Evolutionary conservation across 2,329 filamentous ascomycete genomes (phyloP), one percentile per base, ranked within the genome.

Genomic region (Cladosporium austrohemisphaericum): DNA sequence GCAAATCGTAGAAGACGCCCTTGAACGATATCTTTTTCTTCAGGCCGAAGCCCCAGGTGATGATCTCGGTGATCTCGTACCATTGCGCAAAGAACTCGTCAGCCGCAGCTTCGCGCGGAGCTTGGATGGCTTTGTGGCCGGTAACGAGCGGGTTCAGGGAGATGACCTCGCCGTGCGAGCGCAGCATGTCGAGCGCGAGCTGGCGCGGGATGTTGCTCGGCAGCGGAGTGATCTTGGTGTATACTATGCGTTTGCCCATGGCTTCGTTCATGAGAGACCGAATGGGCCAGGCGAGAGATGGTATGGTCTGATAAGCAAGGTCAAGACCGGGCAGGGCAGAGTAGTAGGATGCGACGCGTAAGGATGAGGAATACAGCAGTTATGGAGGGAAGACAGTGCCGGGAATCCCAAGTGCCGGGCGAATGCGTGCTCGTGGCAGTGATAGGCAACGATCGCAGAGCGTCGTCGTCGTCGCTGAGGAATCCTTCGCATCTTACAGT

Each of bases 21-120:
- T 81, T 84, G 70, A 87, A 87, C 38, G 73, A 76, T 66, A 87
- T 84, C 61, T 80, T 73, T 67, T 74, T 80, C 56, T 83, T 83
- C 49, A 85, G 69, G 26, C 84, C 84, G 0, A 84, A 83, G 5
- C 86, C 69, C 57, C 81, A 80, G 63, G 85, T 83, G 52, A 87
- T 83, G 59, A 81, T 77, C 72, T 87, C 77, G 50, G 71, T 77
- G 61, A 87, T 86, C 66, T 86, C 82, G 65, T 87, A 87, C 84
- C 84, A 87, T 23, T 83, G 84, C 54, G 81, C 81, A 68, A 84
- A 87, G 68, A 77, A 87, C 66, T 87, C 84, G 67, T 87, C 84
- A 56, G 81, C 71, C 49, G 80, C 76, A 55, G 83, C 83, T 68
- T 84, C 75, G 68, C 81, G 82, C 22, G 84, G 84, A 1, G 84